Evolutionary conservation across 179 eudicot species (phyloP), one percentile per base, ranked within the genome.

Genomic region (Drosera spatulata): DNA sequence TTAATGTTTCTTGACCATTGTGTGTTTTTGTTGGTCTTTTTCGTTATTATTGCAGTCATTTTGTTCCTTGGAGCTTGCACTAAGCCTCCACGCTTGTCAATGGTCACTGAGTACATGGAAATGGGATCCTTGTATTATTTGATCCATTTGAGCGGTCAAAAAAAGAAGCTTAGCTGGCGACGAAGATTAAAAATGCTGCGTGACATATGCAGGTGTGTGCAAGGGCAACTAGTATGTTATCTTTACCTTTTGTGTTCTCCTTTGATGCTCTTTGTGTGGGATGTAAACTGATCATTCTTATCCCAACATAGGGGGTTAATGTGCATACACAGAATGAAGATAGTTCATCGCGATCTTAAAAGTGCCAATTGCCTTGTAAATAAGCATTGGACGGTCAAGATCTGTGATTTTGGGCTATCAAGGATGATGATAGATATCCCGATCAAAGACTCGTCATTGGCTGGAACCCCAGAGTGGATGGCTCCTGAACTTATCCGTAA

Each of bases 381-480:
- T 73, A 93, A 89, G 81, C 95, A 93, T 62, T 89, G 86, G 93
- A 77, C 75, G 1, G 95, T 93, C 7, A 93, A 93, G 79, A 78
- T 93, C 42, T 93, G 99, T 65, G 99, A 91, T 69, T 91, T 91
- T 66, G 98, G 98, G 68, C 74, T 93, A 50, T 93, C 99, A 14
- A 78, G 86, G 66, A 80, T 86, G 69, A 79, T 84, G 86, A 74
- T 68, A 41, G 74, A 78, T 10, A 39, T 71, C 11, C 64, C 83
- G 46, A 72, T 80, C 60, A 76, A 64, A 53, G 90, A 89, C 71
- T 68, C 85, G 15, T 80, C 90, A 41, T 82, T 95, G 12, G 99
- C 99, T 6, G 97, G 97, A 58, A 91, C 97, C 72, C 96, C 97
- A 33, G 97, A 91, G 69, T 91, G 97, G 97, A 91, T 91, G 97